Evolutionary conservation across 306 rosid genomes (phyloP).

Genomic region (Quercus cerris): DNA sequence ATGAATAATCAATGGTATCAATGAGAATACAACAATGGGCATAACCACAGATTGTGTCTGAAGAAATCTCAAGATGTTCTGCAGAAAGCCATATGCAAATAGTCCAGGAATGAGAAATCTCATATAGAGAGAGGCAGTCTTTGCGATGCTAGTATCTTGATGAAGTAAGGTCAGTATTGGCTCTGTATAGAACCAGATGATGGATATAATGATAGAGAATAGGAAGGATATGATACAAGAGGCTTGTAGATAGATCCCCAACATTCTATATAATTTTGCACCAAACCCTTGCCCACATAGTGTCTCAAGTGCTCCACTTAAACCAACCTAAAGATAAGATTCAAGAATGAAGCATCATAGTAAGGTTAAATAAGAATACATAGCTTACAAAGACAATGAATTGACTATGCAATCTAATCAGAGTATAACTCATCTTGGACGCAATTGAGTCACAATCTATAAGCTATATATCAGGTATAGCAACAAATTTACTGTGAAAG

Average conservation of each 20-base stretch:
- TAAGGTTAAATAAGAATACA: too few relatives aligned
- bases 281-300: constrained; percentile 88
- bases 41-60: constrained; percentile 67
- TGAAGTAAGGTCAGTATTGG: constrained; percentile 51
- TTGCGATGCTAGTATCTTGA: constrained; percentile 62
- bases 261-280: constrained; percentile 45
- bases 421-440: too few relatives aligned
- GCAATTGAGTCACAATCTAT: too few relatives aligned
- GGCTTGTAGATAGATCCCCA: constrained; percentile 83
- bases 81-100: constrained; percentile 63
- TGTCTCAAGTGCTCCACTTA: constrained; percentile 88
- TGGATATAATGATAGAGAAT: constrained; percentile 49
- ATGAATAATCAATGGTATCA: constrained; percentile 41
- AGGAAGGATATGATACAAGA: constrained; percentile 59
- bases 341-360: too few relatives aligned
- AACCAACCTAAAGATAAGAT: constrained; percentile 51
- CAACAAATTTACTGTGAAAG: too few relatives aligned
- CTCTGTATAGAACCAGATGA: constrained; percentile 64
- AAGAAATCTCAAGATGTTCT: constrained; percentile 67
- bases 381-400: too few relatives aligned
- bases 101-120: constrained; percentile 63
- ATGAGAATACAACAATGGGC: constrained; percentile 54
- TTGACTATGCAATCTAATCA: too few relatives aligned
- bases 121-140: constrained; percentile 51
- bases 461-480: too few relatives aligned